These are phyloP conservation scores for Phylloporus sp. DNA, from an alignment of 1,284 basidiomycete genomes.

Conservation along the genomic window DNA sequence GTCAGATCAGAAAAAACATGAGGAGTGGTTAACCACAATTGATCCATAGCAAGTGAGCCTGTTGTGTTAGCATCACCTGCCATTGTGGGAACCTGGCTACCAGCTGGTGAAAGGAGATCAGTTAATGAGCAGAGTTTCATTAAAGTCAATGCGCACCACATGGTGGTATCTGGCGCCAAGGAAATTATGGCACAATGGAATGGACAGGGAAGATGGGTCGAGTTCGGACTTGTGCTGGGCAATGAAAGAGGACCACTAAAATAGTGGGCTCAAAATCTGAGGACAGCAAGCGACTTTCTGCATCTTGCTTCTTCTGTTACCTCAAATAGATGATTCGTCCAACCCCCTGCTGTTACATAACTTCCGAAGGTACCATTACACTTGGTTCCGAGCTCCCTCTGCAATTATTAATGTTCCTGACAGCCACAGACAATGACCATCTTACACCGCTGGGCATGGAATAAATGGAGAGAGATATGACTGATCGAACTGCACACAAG, in stretches of 20 bases:
- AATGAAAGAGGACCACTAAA: slow-evolving; percentile 16
- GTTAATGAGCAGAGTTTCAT: slow-evolving; percentile 1
- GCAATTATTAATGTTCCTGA: slow-evolving; percentile 14
- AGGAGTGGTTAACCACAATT: too few species aligned
- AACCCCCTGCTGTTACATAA: slow-evolving; percentile 30
- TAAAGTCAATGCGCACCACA: slow-evolving; percentile 13
- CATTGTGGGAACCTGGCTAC: too few species aligned
- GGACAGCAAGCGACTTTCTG: slow-evolving; percentile 21
- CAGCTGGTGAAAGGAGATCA: too few species aligned
- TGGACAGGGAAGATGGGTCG: not conserved
- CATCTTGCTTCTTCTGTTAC: too few species aligned
- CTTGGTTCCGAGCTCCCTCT: slow-evolving; percentile 15
- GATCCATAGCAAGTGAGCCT: too few species aligned
- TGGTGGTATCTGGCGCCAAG: slow-evolving; percentile 3
- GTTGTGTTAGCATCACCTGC: too few species aligned
- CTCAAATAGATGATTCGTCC: slow-evolving; percentile 10
- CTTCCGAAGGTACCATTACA: slow-evolving; percentile 29
- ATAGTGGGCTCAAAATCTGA: too few species aligned
- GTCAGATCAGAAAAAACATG: too few species aligned
- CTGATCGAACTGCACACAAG: not conserved
- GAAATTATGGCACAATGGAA: not conserved
- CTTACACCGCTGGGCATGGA: not conserved
- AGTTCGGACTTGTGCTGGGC: slow-evolving; percentile 6
- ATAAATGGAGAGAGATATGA: too few species aligned
- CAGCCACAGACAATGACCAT: slow-evolving; percentile 9